These are phyloP conservation scores for Irpex lacteus DNA, from an alignment of 1,284 basidiomycete species.

Conservation along the genomic window DNA sequence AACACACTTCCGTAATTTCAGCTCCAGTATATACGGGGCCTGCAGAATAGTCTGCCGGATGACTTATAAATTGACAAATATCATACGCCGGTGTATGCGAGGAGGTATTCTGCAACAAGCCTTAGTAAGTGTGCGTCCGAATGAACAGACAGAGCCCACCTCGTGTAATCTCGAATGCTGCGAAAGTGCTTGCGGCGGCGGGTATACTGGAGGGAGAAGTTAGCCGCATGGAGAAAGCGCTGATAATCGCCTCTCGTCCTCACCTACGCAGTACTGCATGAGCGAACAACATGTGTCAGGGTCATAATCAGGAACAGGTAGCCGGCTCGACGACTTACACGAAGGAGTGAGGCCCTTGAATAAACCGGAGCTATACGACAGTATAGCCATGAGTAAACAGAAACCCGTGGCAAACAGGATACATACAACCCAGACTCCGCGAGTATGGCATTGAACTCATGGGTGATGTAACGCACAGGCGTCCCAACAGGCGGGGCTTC, in stretches of 20 bases:
- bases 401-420: constrained; percentile 9
- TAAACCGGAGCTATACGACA: constrained; percentile 53
- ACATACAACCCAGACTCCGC: constrained; percentile 76
- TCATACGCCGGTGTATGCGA: constrained; percentile 17
- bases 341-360: constrained; percentile 75
- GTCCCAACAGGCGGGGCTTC: constrained; percentile 72
- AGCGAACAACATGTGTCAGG: constrained; percentile 1
- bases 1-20: not conserved
- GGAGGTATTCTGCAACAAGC: constrained; percentile 13
- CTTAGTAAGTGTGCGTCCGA: not conserved
- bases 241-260: constrained; percentile 1
- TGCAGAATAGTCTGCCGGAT: not conserved
- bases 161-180: constrained; percentile 86
- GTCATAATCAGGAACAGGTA: constrained; percentile 3
- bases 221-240: constrained; percentile 1
- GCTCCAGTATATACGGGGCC: too few species aligned
- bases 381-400: not conserved
- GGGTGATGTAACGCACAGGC: constrained; percentile 79
- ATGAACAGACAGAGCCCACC: constrained; percentile 36
- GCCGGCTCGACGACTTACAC: constrained; percentile 38
- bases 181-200: constrained; percentile 88
- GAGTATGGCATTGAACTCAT: constrained; percentile 69
- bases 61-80: not conserved
- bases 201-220: constrained; percentile 62
- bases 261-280: constrained; percentile 57